Conservation (phyloP, 2,329 filamentous ascomycete genomes). For the Aspergillus hortae region DNA sequence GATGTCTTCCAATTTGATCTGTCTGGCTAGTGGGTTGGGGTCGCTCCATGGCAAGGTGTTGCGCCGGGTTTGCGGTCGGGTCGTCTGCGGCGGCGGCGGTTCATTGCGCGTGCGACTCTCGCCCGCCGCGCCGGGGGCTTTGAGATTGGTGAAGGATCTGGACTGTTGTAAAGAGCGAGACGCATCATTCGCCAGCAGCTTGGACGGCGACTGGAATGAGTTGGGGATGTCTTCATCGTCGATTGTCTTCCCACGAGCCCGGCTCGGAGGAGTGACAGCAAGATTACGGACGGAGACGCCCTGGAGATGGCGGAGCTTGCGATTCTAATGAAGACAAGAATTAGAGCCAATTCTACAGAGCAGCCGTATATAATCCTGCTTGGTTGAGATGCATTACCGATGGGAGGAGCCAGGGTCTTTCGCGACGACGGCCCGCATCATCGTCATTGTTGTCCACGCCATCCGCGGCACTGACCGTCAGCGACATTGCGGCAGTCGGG, state of each 20-base stretch:
- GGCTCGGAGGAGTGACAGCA: constrained; percentile 58
- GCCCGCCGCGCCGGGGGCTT: constrained; percentile 16
- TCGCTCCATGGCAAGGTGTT: constrained; percentile 63
- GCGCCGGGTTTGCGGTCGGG: constrained; percentile 47
- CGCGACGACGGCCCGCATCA: constrained; percentile 34
- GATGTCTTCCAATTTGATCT: constrained; percentile 72
- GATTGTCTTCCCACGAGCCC: constrained; percentile 58
- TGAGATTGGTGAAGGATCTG: constrained; percentile 56
- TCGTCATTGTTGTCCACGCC: constrained; percentile 23
- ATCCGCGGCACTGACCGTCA: constrained; percentile 13
- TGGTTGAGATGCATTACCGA: constrained; percentile 35
- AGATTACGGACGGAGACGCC: constrained; percentile 86
- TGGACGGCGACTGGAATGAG: constrained; percentile 62
- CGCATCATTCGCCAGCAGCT: constrained; percentile 56
- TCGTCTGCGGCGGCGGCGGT: constrained; percentile 15
- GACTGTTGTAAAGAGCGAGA: constrained; percentile 52
- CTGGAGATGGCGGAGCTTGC: constrained; percentile 80
- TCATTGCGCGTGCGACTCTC: constrained; percentile 10
- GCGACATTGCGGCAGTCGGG: constrained; percentile 18
- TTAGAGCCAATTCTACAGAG: background rate
- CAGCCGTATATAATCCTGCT: background rate
- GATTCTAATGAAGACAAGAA: constrained; percentile 56
- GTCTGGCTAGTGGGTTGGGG: constrained; percentile 58
- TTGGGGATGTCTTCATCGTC: constrained; percentile 74
- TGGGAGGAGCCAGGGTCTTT: constrained; percentile 51